Base-by-base conservation (phyloP, 345 rosid species). In the Alliaria petiolata region DNA sequence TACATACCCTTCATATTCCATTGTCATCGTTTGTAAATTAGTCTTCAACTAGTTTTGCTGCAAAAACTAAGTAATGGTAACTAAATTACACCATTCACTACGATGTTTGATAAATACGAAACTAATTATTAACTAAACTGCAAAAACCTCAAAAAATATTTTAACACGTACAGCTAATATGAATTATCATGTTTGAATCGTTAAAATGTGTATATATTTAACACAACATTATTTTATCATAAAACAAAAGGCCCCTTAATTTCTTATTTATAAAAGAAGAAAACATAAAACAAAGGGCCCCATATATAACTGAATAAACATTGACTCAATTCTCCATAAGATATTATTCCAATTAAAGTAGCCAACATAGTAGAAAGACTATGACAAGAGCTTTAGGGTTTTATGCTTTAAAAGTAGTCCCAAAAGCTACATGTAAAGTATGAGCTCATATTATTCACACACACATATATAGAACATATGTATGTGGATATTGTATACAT, bases 301-400 rank as follows among this genome's bases (percentile, higher is more conserved):
- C 60, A 51, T 39, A 19, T 53, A 40, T 10, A 53, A 6, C 33
- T 58, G 8, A 58, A 15, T 58, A 4, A 38, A 49, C 33, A 50
- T 59, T 26, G 51, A 70, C 42, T 50, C 35, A 33, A 11, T 50
- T 33, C 52, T 62, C 45, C 28, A 10, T 42, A 2, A 40, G 36
- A 71, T 62, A 52, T 51, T 51, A 19, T 61, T 61, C 68, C 14
- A 62, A 39, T 19, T 30, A 40, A 13, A 61, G 17, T 9, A 30
- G 15, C 61, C 52, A 50, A 39, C 42, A 70, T 50, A 16, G 68
- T 31, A 30, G 53, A 60, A 31, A 61, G 69, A 71, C 69, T 3
- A 40, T 31, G 62, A 33, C 44, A 70, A 13, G 9, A 50, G 53
- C 68, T 50, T 71, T 51, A 61, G 53, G 69, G 62, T 40, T 71